These are phyloP conservation scores for Sporothrix mexicana DNA, from an alignment of 2,329 filamentous ascomycete genomes.

Conservation along the genomic window DNA sequence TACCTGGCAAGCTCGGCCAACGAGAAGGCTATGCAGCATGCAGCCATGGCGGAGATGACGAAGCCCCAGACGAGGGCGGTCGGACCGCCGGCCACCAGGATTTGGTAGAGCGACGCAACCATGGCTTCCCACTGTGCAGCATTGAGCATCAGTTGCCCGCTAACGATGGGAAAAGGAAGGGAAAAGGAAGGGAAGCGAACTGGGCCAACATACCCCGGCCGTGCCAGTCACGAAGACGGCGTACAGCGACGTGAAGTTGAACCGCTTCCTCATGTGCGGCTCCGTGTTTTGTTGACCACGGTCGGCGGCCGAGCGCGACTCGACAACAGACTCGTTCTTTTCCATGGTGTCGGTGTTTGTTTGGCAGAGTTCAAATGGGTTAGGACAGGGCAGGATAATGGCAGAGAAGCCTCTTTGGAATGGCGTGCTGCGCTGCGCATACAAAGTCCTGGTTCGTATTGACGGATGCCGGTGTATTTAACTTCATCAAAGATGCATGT, in stretches of 20 bases:
- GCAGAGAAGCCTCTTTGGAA: background rate
- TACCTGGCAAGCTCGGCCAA: conserved; percentile 28
- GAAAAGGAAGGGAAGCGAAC: background rate
- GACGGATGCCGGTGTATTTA: background rate
- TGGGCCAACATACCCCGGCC: conserved; percentile 11
- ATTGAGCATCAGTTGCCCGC: background rate
- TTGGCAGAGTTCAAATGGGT: background rate
- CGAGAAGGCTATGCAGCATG: conserved; percentile 27
- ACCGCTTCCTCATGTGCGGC: conserved; percentile 23
- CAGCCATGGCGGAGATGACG: conserved; percentile 15
- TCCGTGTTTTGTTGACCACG: background rate
- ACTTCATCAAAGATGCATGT: background rate
- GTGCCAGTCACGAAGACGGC: conserved; percentile 29
- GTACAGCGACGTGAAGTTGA: conserved; percentile 24
- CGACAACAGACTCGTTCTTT: conserved; percentile 6
- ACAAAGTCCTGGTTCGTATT: background rate
- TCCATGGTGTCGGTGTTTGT: conserved; percentile 13
- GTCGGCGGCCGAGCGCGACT: background rate
- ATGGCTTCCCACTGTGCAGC: conserved; percentile 27
- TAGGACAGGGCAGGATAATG: background rate
- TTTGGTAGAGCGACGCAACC: conserved; percentile 26
- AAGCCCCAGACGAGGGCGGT: conserved; percentile 28
- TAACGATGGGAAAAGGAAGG: background rate
- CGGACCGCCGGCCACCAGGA: conserved; percentile 27
- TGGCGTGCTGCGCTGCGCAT: background rate